Evolutionary conservation across 1,284 basidiomycete species (phyloP), one percentile per base, ranked within the genome.

Genomic region (Cryptococcus sp.): DNA sequence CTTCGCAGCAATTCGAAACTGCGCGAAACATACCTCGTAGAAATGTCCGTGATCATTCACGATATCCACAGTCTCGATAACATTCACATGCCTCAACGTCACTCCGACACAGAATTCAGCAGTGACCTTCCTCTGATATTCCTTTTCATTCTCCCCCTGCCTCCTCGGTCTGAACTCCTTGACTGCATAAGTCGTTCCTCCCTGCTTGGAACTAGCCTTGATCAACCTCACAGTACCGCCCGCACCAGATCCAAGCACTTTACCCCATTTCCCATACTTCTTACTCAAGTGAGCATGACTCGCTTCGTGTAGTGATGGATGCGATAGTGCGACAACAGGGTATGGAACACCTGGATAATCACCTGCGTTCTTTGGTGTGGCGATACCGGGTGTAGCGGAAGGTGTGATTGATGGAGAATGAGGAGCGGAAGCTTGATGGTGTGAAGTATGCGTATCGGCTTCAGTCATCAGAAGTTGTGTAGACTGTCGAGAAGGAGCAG

Each of bases 241-340:
- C 1, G 96, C 96, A 43, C 96, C 96, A 11, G 87, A 90, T 14
- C 96, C 96, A 13, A 99, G 83, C 13, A 94, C 85, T 52, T 90
- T 85, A 48, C 94, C 96, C 90, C 94, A 98, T 74, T 98, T 98
- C 60, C 96, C 96, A 67, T 99, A 99, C 81, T 98, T 98, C 78
- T 98, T 98, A 42, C 88, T 80, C 53, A 99, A 79, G 70, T 96
- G 91, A 3, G 91, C 91, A 54, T 97, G 89, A 0, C 88, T 91
- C 0, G 87, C 88, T 55, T 86, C 83, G 23, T 85, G 84, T 22
- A 91, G 80, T 2, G 85, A 85, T 2, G 70, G 69, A 50, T 79
- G 68, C 60, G 74, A 50, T 60, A 66, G 57, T 53, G 72, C 72
- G 28, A 71, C 64, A 22, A 73, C 72, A 13, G 72, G 71, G 32